These are phyloP conservation scores for Lantana camara DNA, from an alignment of 257 asterid species.

Conservation along the genomic window DNA sequence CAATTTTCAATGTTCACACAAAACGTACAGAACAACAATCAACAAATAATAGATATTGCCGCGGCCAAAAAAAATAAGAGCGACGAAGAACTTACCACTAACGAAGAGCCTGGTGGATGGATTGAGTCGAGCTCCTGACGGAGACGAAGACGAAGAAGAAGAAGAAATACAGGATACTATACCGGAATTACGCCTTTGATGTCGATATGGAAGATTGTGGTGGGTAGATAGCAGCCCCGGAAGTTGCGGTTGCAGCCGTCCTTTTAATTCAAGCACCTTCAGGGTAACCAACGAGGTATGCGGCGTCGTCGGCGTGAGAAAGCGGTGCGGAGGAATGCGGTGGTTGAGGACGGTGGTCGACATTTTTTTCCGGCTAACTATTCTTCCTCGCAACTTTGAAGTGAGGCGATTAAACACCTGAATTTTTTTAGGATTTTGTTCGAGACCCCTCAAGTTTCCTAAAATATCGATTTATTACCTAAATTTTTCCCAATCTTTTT, in stretches of 20 bases:
- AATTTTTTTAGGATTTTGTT: neutral
- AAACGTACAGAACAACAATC: neutral
- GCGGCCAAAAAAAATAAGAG: neutral
- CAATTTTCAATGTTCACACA: constrained; percentile 4
- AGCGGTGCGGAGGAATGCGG: constrained; percentile 27
- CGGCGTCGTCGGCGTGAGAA: constrained; percentile 16
- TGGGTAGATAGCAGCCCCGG: constrained; percentile 17
- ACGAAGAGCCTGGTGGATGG: constrained; percentile 43
- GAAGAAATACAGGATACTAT: constrained; percentile 26
- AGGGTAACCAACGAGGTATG: neutral
- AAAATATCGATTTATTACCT: constrained; percentile 3
- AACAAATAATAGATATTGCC: constrained; percentile 12
- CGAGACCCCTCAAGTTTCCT: constrained; percentile 12
- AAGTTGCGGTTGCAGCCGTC: constrained; percentile 13
- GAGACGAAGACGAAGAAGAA: constrained; percentile 27
- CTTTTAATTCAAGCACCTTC: constrained; percentile 1
- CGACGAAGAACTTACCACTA: constrained; percentile 41
- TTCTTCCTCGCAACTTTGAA: neutral
- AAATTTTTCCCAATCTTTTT: neutral
- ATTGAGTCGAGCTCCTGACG: constrained; percentile 25
- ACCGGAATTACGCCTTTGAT: constrained; percentile 1
- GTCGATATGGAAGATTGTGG: constrained; percentile 21
- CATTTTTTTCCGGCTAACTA: constrained; percentile 37
- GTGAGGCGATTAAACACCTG: constrained; percentile 7
- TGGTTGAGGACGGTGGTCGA: constrained; percentile 28